Evolutionary conservation across 2,329 filamentous ascomycete species (phyloP).

Genomic region (Xylariaceae sp.): DNA sequence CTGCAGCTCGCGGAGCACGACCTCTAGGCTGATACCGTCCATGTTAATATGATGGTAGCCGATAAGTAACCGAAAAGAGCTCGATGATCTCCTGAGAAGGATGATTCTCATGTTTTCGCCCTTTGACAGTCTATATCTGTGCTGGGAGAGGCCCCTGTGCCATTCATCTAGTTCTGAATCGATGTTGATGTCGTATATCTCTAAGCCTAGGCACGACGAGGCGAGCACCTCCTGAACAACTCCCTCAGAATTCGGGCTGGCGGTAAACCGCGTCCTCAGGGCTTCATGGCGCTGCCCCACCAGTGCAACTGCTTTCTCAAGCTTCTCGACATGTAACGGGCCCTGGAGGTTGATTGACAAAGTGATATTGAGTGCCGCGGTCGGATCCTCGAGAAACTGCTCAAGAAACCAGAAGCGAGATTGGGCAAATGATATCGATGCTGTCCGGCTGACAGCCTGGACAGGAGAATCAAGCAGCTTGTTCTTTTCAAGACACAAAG

Average conservation of each 20-base stretch:
- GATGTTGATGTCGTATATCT: neutral
- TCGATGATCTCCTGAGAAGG: too few species aligned
- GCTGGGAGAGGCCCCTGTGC: too few species aligned
- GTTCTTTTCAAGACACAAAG: too few species aligned
- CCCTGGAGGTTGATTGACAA: slow-evolving; percentile 43
- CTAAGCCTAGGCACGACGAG: too few species aligned
- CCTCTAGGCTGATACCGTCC: slow-evolving; percentile 52
- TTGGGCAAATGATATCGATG: slow-evolving; percentile 49
- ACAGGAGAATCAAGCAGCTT: too few species aligned
- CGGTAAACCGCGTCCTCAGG: slow-evolving; percentile 44
- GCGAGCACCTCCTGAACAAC: too few species aligned
- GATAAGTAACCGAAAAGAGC: too few species aligned
- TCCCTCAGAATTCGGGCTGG: too few species aligned
- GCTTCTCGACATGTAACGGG: slow-evolving; percentile 35
- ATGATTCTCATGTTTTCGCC: slow-evolving; percentile 40
- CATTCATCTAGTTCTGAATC: neutral
- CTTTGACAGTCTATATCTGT: too few species aligned
- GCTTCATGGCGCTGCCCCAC: slow-evolving; percentile 44
- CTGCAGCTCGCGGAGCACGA: slow-evolving; percentile 23
- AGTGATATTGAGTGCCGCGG: slow-evolving; percentile 51
- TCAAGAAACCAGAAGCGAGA: slow-evolving; percentile 49
- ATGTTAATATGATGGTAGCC: slow-evolving; percentile 56
- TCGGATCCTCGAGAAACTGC: slow-evolving; percentile 45
- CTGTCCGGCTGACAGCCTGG: too few species aligned
- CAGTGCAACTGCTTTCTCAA: slow-evolving; percentile 44